These are phyloP conservation scores for Paraleonurus japonicus DNA, from an alignment of 257 asterid genomes.

Conservation along the genomic window DNA sequence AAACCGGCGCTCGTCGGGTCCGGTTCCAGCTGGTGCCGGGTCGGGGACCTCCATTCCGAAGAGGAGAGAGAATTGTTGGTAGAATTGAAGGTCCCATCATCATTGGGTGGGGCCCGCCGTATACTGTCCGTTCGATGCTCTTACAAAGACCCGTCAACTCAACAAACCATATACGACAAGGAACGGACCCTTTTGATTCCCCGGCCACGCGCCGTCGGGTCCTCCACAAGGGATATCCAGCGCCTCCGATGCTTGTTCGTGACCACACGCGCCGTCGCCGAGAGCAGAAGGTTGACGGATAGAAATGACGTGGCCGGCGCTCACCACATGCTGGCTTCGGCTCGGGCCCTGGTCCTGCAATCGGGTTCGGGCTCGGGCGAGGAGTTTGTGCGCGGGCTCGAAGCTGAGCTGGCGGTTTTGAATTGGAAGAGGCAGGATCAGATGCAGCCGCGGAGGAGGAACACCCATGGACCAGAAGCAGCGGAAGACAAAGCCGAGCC, in stretches of 20 bases:
- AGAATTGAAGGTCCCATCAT: constrained; percentile 77
- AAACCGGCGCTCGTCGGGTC: constrained; percentile 61
- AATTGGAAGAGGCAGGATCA: constrained; percentile 45
- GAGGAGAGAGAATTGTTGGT: constrained; percentile 79
- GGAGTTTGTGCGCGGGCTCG: constrained; percentile 72
- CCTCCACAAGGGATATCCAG: constrained; percentile 53
- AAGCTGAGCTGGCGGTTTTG: constrained; percentile 70
- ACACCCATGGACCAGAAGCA: constrained; percentile 23
- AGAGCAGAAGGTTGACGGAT: constrained; percentile 58
- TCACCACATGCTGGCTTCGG: constrained; percentile 68
- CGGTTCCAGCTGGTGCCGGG: constrained; percentile 60
- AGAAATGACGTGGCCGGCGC: constrained; percentile 68
- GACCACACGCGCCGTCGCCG: constrained; percentile 87
- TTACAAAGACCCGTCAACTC: constrained; percentile 89
- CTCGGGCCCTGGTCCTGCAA: constrained; percentile 67
- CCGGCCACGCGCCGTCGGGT: constrained; percentile 72
- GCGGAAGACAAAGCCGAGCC: constrained; percentile 68
- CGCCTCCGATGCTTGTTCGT: constrained; percentile 67
- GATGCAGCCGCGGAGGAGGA: constrained; percentile 33
- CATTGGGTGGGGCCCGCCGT: constrained; percentile 68
- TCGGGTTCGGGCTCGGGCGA: constrained; percentile 61
- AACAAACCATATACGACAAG: constrained; percentile 53
- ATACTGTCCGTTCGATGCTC: constrained; percentile 76
- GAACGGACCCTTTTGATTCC: constrained; percentile 64
- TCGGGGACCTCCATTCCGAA: constrained; percentile 75